Conservation (phyloP, 31 red algal species). For the Endocladia muricata region DNA sequence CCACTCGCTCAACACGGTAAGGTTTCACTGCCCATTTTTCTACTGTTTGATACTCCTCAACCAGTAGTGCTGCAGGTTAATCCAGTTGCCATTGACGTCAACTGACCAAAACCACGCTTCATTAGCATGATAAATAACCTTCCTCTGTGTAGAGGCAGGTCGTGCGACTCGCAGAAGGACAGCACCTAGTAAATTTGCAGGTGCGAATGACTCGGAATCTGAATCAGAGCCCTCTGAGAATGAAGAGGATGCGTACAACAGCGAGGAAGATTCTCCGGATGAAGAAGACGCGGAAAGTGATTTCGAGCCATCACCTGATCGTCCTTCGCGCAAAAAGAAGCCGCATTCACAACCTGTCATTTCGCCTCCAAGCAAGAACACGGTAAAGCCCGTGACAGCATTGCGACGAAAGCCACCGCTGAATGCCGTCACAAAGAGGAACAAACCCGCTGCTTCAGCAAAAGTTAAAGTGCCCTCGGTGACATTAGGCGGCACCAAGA, state of each 20-base stretch:
- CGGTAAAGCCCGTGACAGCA: background rate
- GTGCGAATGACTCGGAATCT: background rate
- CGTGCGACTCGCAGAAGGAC: background rate
- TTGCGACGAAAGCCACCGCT: background rate
- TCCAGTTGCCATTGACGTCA: background rate
- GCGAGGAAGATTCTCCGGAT: conserved; percentile 21
- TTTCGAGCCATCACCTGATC: conserved; percentile 16
- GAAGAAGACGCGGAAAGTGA: conserved; percentile 44
- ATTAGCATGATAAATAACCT: background rate
- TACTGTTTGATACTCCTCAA: no score
- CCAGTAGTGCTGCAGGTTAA: background rate
- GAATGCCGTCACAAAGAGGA: background rate
- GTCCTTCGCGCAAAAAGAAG: conserved; percentile 7
- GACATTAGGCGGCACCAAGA: conserved; percentile 3
- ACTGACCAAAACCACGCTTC: background rate
- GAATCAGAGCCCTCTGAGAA: background rate
- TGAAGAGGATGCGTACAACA: conserved; percentile 25
- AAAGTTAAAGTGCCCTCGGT: no score
- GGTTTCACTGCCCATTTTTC: no score
- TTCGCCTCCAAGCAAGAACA: background rate
- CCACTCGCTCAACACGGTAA: no score
- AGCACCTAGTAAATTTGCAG: background rate
- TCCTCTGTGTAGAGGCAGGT: background rate
- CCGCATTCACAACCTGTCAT: background rate
- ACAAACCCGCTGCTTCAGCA: no score